Conservation (phyloP, 192 early-diverging fungal species). For the Chytriomyces confervae region DNA sequence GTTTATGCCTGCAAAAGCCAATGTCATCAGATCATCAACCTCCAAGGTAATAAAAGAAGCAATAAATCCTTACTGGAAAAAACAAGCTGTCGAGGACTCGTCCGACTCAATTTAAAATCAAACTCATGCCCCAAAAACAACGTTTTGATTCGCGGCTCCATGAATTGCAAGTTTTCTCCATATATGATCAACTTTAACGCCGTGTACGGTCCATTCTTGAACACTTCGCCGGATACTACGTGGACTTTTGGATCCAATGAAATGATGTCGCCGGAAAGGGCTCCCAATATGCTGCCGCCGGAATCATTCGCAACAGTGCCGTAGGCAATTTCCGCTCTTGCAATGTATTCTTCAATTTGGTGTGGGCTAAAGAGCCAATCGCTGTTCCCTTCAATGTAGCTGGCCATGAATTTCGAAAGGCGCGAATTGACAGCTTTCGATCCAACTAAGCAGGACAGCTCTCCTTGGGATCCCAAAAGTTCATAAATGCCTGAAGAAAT, state of each 20-base stretch:
- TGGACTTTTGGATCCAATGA: neutral
- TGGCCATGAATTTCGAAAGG: neutral
- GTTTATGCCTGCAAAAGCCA: neutral
- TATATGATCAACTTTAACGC: neutral
- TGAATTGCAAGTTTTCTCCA: neutral
- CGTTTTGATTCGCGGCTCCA: neutral
- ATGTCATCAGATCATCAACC: no score
- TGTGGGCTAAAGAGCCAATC: neutral
- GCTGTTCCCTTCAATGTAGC: neutral
- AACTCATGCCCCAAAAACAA: neutral
- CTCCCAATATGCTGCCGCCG: no score
- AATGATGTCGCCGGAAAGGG: neutral
- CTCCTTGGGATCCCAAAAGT: neutral
- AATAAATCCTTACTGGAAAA: neutral
- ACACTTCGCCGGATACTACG: neutral
- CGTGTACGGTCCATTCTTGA: neutral
- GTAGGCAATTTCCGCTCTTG: neutral
- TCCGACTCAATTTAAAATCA: neutral
- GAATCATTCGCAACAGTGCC: no score
- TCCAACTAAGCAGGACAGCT: neutral
- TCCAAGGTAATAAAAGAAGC: neutral
- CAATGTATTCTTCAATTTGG: neutral
- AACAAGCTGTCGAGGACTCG: neutral
- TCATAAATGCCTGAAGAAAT: neutral
- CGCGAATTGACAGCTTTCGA: neutral